phyloP scores from a whole-genome alignment of 169 alveolate species.

The Cryptosporidium sp. region DNA sequence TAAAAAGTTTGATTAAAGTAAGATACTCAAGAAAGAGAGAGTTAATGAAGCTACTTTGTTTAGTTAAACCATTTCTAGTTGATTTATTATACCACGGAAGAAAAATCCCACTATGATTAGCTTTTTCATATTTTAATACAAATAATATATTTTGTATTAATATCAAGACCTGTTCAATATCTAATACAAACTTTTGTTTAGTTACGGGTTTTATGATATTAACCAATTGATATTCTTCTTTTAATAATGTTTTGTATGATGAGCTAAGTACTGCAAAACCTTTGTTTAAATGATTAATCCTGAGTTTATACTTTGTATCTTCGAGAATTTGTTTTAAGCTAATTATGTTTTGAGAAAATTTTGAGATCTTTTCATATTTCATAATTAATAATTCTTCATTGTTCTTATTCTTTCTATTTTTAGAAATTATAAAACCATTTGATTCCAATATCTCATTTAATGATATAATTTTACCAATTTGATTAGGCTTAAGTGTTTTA shows the following conservation, averaged over 20 bases:
- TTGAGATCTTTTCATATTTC: conserved; percentile 26
- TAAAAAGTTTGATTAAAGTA: conserved; percentile 6
- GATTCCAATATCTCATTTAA: conserved; percentile 26
- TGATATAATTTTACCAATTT: not conserved
- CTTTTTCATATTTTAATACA: conserved; percentile 5
- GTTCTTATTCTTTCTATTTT: not conserved
- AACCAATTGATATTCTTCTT: not conserved
- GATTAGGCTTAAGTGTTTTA: not conserved
- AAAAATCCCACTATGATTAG: not conserved
- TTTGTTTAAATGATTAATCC: not conserved
- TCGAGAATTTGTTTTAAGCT: conserved; percentile 12
- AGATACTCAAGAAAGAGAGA: conserved; percentile 15
- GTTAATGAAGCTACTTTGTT: conserved; percentile 4
- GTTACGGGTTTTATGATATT: conserved; percentile 10
- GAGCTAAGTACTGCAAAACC: not conserved
- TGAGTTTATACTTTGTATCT: not conserved
- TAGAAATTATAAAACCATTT: conserved; percentile 23
- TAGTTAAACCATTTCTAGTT: not conserved
- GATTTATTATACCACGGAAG: conserved; percentile 45
- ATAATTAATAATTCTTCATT: not conserved
- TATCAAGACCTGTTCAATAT: conserved; percentile 32
- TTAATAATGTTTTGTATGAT: not conserved
- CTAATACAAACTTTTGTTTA: conserved; percentile 11
- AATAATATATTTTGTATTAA: conserved; percentile 28
- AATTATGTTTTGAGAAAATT: not conserved